A percentile compares a stretch with the other conserved stretches of the same genome.
phyloP scores from a whole-genome alignment of 768 basidiomycete genomes.

The Phanerochaete carnosa region DNA sequence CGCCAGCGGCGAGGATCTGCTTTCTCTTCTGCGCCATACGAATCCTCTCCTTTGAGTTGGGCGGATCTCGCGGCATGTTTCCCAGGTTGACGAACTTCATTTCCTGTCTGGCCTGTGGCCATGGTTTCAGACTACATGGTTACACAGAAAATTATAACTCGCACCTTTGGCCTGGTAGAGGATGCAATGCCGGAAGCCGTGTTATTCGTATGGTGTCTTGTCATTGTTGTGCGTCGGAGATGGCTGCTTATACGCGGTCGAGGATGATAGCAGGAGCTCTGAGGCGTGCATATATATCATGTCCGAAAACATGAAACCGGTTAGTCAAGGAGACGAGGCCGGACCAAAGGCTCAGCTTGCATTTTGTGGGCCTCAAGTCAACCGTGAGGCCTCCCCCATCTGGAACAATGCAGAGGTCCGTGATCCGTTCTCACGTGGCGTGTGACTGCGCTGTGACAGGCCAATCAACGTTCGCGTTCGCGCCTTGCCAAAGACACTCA shows the following conservation, averaged over 20 bases:
- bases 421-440: neutral
- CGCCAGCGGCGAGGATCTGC: neutral
- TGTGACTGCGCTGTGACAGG: neutral
- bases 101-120: neutral
- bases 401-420: neutral
- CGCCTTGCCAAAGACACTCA: neutral
- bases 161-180: neutral
- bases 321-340: neutral
- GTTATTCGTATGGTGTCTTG: neutral
- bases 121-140: neutral
- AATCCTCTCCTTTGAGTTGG: slow-evolving; percentile 7
- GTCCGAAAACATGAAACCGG: neutral
- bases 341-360: neutral
- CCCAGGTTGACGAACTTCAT: neutral
- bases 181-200: neutral
- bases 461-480: neutral
- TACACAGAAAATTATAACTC: neutral
- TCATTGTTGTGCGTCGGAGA: neutral
- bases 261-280: neutral
- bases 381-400: neutral
- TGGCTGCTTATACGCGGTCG: neutral
- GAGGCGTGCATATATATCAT: neutral
- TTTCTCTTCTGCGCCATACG: slow-evolving; percentile 13
- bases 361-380: neutral
- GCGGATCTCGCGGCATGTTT: neutral